Conservation (phyloP, 768 basidiomycete genomes). For the Cystofilobasidium capitatum region DNA sequence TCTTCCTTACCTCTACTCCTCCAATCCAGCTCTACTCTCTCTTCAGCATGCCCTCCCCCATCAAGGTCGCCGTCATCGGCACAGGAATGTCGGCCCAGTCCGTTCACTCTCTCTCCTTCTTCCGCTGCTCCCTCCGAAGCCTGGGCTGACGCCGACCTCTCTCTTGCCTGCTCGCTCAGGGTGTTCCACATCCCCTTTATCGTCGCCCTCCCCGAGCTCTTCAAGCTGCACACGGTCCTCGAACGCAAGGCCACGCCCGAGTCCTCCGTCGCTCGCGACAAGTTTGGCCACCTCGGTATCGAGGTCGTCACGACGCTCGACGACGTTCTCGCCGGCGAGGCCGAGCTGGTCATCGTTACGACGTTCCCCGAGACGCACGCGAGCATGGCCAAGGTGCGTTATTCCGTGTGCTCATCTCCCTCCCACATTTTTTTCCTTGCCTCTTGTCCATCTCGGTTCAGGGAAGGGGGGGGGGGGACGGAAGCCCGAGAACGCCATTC, state of each 20-base stretch:
- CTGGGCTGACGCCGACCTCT: neutral
- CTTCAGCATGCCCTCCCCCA: constrained; percentile 38
- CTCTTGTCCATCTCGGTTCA: neutral
- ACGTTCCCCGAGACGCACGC: constrained; percentile 71
- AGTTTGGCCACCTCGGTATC: constrained; percentile 50
- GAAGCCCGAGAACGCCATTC: too few species aligned
- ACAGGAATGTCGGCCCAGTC: constrained; percentile 52
- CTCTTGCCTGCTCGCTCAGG: constrained; percentile 41
- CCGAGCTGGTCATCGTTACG: constrained; percentile 55
- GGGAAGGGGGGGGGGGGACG: too few species aligned
- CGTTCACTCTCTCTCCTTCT: neutral
- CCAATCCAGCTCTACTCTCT: neutral
- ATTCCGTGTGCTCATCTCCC: neutral
- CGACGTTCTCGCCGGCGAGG: constrained; percentile 51
- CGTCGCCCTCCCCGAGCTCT: constrained; percentile 58
- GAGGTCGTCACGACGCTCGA: constrained; percentile 55
- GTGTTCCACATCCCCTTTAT: constrained; percentile 77
- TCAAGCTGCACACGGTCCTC: constrained; percentile 63
- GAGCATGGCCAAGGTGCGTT: constrained; percentile 49
- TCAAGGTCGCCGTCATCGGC: constrained; percentile 63
- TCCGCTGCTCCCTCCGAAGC: neutral
- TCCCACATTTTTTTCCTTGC: neutral
- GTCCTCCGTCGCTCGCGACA: constrained; percentile 56
- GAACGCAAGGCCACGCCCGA: constrained; percentile 57
- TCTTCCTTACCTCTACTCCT: neutral